Conservation (phyloP, 2,329 filamentous ascomycete genomes). For the Coniochaeta prunicola region DNA sequence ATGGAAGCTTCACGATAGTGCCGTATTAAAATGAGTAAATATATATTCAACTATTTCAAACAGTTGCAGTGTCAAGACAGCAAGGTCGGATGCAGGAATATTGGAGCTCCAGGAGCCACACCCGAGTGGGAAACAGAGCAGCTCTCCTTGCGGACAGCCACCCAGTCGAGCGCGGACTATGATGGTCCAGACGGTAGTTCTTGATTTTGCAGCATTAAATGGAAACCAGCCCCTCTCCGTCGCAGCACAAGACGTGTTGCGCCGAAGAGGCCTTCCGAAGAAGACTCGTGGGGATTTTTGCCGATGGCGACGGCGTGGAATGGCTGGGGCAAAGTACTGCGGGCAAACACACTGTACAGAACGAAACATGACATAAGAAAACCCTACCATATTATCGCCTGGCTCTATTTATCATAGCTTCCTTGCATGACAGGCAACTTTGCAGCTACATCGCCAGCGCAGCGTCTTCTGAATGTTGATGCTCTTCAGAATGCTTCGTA, state of each 20-base stretch:
- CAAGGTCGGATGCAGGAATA: slow-evolving; percentile 11
- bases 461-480: not conserved
- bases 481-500: not conserved
- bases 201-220: slow-evolving; percentile 19
- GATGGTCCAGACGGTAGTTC: slow-evolving; percentile 18
- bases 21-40: too few relatives aligned
- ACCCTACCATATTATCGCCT: not conserved
- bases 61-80: too few relatives aligned
- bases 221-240: slow-evolving; percentile 16
- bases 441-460: not conserved
- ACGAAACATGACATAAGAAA: not conserved
- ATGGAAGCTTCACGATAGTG: too few relatives aligned
- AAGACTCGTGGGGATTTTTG: slow-evolving; percentile 15
- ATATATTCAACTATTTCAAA: too few relatives aligned
- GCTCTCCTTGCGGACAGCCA: not conserved
- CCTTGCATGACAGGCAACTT: too few relatives aligned
- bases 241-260: slow-evolving; percentile 21
- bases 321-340: slow-evolving; percentile 16
- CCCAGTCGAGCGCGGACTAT: slow-evolving; percentile 23
- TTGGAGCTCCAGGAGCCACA: slow-evolving; percentile 25
- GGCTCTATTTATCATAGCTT: not conserved
- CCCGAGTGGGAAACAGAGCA: slow-evolving; percentile 16
- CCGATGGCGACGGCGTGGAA: slow-evolving; percentile 12
- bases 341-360: not conserved
- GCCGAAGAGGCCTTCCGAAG: slow-evolving; percentile 19